Conservation (phyloP, 345 rosid genomes). For the Eucalyptus camaldulensis region DNA sequence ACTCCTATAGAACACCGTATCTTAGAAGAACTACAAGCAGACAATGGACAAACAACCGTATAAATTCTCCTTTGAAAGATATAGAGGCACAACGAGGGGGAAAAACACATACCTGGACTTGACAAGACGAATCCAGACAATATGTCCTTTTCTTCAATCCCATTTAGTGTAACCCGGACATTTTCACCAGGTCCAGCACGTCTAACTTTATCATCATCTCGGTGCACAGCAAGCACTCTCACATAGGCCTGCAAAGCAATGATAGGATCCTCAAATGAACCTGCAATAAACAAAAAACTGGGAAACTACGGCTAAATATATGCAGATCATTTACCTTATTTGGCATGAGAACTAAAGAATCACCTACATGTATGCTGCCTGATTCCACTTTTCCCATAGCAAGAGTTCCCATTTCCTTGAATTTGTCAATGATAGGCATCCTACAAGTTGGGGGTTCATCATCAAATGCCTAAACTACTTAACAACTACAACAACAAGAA, state of each 20-base stretch:
- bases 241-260: constrained; percentile 44
- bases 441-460: constrained; percentile 18
- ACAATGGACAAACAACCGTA: not conserved
- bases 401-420: constrained; percentile 98
- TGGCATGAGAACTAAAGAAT: constrained; percentile 82
- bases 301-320: not conserved
- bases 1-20: not conserved
- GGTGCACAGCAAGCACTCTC: constrained; percentile 55
- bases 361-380: constrained; percentile 83
- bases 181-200: constrained; percentile 95
- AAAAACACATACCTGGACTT: constrained; percentile 33
- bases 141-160: constrained; percentile 89
- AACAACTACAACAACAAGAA: not conserved
- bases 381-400: constrained; percentile 96
- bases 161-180: constrained; percentile 64
- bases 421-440: constrained; percentile 94
- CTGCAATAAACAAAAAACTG: not conserved
- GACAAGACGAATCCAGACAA: constrained; percentile 83
- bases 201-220: constrained; percentile 71
- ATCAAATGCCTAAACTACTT: not conserved
- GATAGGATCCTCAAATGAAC: not conserved
- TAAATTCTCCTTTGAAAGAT: not conserved
- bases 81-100: not conserved
- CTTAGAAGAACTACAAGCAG: not conserved
- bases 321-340: constrained; percentile 52